A percentile compares a stretch with the other conserved stretches of the same genome.
Conservation (phyloP, 2,329 filamentous ascomycete species). For the Colletotrichum sp. region DNA sequence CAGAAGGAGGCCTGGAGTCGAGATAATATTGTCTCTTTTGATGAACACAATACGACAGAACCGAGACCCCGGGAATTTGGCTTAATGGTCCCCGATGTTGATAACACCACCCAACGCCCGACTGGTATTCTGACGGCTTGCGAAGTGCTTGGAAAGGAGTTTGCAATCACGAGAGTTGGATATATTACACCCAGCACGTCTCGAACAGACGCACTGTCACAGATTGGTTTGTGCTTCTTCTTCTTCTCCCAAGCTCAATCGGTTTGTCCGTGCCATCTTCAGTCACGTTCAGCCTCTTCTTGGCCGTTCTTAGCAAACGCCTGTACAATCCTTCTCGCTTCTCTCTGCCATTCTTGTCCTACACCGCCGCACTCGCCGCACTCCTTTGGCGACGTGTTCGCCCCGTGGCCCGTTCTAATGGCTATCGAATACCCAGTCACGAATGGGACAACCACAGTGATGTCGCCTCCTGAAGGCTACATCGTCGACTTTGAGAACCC, state of each 20-base stretch:
- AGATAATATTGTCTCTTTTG: neutral
- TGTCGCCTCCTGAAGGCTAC: slow-evolving; percentile 32
- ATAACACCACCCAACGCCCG: neutral
- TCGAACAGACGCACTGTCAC: neutral
- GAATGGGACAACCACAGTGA: slow-evolving; percentile 28
- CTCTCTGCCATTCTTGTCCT: neutral
- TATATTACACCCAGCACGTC: neutral
- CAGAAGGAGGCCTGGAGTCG: neutral
- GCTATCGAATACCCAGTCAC: slow-evolving; percentile 21
- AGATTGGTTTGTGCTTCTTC: neutral
- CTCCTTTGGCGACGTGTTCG: neutral
- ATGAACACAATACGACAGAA: neutral
- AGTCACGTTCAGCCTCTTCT: neutral
- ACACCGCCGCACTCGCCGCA: neutral
- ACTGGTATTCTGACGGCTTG: neutral
- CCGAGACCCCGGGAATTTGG: neutral
- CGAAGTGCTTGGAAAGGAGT: neutral
- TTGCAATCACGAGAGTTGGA: neutral
- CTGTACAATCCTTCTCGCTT: neutral
- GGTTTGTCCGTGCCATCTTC: neutral
- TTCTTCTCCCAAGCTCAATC: neutral
- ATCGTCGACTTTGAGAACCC: slow-evolving; percentile 37
- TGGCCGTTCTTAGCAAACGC: neutral
- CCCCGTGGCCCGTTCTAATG: neutral
- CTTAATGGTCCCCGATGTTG: neutral